A percentile compares a stretch with the other conserved stretches of the same genome.
Conservation (phyloP, 371 early-diverging fungal genomes). For the Thermomucor indicae-seudaticae region DNA sequence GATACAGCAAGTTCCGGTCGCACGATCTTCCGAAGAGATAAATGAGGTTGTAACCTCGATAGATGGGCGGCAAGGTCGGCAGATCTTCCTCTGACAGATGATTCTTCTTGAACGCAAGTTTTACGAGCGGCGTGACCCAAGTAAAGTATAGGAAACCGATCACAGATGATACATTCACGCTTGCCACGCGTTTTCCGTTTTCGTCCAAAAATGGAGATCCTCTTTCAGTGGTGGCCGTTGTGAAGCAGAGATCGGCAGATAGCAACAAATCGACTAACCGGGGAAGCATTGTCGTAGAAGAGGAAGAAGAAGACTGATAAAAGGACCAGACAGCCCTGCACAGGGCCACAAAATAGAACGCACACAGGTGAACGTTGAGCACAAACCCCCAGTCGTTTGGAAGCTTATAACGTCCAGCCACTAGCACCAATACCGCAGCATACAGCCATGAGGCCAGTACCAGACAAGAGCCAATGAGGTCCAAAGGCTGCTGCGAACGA, state of each 20-base stretch:
- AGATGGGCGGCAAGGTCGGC: constrained; percentile 23
- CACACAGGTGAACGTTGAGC: constrained; percentile 36
- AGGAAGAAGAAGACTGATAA: neutral
- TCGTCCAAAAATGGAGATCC: constrained; percentile 38
- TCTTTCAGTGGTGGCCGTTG: constrained; percentile 19
- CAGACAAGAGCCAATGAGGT: constrained; percentile 1
- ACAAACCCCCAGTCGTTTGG: constrained; percentile 34
- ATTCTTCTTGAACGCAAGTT: constrained; percentile 22
- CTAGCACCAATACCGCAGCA: constrained; percentile 9
- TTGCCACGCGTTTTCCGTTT: constrained; percentile 14
- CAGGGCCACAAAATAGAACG: constrained; percentile 3
- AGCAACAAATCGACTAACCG: constrained; percentile 11
- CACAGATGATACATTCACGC: constrained; percentile 13
- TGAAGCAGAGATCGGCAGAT: constrained; percentile 22
- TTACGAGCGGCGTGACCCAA: constrained; percentile 23
- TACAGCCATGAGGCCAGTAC: constrained; percentile 25
- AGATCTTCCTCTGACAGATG: constrained; percentile 32
- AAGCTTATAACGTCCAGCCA: constrained; percentile 13
- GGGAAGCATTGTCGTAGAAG: neutral
- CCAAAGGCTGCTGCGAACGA: neutral
- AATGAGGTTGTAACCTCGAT: constrained; percentile 32
- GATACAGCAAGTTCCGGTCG: constrained; percentile 17
- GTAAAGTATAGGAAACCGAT: constrained; percentile 11
- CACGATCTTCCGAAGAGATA: constrained; percentile 22
- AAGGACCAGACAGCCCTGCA: neutral